These are phyloP conservation scores for Pseudopithomyces chartarum DNA, from an alignment of 2,329 filamentous ascomycete genomes.

Conservation along the genomic window DNA sequence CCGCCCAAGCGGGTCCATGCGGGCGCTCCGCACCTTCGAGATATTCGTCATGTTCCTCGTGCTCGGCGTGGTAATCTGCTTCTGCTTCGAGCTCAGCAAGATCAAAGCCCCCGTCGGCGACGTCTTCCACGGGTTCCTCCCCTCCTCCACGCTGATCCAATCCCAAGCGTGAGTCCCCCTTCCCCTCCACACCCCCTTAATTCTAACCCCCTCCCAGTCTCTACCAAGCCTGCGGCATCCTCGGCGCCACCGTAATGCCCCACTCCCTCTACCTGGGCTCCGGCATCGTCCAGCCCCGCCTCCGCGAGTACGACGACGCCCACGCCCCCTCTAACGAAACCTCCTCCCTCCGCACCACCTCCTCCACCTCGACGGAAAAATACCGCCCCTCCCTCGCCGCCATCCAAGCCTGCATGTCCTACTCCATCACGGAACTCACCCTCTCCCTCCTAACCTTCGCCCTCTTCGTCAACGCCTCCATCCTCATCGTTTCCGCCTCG, in stretches of 20 bases:
- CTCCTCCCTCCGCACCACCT: slow-evolving; percentile 21
- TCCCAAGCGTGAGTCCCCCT: slow-evolving; percentile 51
- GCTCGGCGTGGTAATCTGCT: slow-evolving; percentile 61
- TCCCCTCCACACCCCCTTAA: background rate
- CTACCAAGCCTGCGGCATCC: slow-evolving; percentile 72
- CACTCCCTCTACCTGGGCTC: slow-evolving; percentile 63
- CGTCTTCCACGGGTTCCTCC: slow-evolving; percentile 61
- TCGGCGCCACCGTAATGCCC: slow-evolving; percentile 74
- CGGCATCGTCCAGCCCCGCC: slow-evolving; percentile 60
- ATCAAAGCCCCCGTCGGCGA: slow-evolving; percentile 57
- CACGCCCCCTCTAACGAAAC: background rate
- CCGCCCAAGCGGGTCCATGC: slow-evolving; percentile 57
- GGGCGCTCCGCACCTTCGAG: slow-evolving; percentile 58
- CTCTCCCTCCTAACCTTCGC: slow-evolving; percentile 81
- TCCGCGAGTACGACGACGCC: slow-evolving; percentile 41
- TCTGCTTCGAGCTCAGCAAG: slow-evolving; percentile 61
- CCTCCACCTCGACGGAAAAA: slow-evolving; percentile 49
- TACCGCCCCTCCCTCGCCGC: slow-evolving; percentile 75
- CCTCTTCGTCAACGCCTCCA: slow-evolving; percentile 81
- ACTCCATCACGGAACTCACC: slow-evolving; percentile 72
- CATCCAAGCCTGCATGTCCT: slow-evolving; percentile 75
- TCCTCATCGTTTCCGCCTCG: slow-evolving; percentile 80
- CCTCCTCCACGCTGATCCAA: slow-evolving; percentile 57
- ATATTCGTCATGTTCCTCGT: slow-evolving; percentile 60
- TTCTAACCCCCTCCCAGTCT: slow-evolving; percentile 40